These are phyloP conservation scores for Cupressus sempervirens DNA, from an alignment of 75 land plant species.

Conservation along the genomic window DNA sequence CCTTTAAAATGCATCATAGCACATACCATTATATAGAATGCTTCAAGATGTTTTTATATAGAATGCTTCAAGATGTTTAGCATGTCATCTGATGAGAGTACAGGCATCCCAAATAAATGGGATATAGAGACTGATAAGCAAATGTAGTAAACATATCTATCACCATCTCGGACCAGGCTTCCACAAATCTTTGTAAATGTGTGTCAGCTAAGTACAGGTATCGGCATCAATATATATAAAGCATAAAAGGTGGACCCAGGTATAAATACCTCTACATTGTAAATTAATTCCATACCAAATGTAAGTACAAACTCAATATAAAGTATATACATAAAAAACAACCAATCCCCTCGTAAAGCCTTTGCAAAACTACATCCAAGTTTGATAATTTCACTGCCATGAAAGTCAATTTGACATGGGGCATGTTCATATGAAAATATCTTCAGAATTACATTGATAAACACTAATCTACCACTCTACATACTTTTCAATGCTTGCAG, in stretches of 20 bases:
- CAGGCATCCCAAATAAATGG: neutral
- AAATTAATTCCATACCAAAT: neutral
- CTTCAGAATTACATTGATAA: constrained; percentile 5
- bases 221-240: neutral
- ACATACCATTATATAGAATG: neutral
- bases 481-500: constrained; percentile 63
- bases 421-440: constrained; percentile 5
- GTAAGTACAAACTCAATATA: neutral
- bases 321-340: constrained; percentile 5
- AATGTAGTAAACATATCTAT: neutral
- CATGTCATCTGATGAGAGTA: neutral
- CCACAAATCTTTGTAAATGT: neutral
- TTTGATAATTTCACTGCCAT: constrained; percentile 9
- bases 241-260: neutral
- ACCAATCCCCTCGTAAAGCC: neutral
- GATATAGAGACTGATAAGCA: neutral
- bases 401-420: constrained; percentile 1
- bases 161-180: neutral
- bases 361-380: constrained; percentile 7
- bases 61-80: neutral
- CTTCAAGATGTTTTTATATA: neutral
- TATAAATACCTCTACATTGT: neutral
- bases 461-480: constrained; percentile 19
- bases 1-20: neutral
- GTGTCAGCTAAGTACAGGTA: neutral